A percentile compares a stretch with the other conserved stretches of the same genome.
Evolutionary conservation across 139 green algal species (phyloP).

Genomic region (Bryopsis sp.): DNA sequence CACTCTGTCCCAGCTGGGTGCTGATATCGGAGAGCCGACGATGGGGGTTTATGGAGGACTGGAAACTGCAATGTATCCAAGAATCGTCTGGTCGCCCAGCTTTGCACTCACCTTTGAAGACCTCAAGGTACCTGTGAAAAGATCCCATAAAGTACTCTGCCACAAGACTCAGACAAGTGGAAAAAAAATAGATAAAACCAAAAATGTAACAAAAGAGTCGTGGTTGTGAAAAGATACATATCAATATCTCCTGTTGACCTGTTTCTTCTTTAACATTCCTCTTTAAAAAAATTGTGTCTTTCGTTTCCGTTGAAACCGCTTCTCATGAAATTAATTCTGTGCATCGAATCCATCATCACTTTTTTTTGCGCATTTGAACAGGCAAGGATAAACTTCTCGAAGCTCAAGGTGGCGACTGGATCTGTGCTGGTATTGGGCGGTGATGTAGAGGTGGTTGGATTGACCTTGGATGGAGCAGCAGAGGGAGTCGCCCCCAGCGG

Average conservation of each 20-base stretch:
- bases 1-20: conserved; percentile 26
- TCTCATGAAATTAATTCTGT: conserved; percentile 1
- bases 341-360: not conserved
- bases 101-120: conserved; percentile 67
- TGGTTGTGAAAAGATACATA: conserved; percentile 6
- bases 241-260: too few relatives aligned
- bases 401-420: conserved; percentile 6
- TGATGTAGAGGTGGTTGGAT: too few relatives aligned
- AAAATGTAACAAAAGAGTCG: not conserved
- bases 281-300: not conserved
- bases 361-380: not conserved
- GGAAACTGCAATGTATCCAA: conserved; percentile 53
- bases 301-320: too few relatives aligned
- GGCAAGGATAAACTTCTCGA: not conserved
- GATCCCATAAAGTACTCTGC: not conserved
- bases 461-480: too few relatives aligned
- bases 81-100: conserved; percentile 59
- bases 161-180: conserved; percentile 1
- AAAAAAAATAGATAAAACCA: not conserved
- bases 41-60: conserved; percentile 46
- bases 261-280: not conserved
- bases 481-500: too few relatives aligned
- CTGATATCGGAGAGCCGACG: conserved; percentile 13
- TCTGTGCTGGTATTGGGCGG: too few relatives aligned
- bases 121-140: conserved; percentile 41